Conservation (phyloP, 2,329 filamentous ascomycete genomes). For the Fusarium aywerte region DNA sequence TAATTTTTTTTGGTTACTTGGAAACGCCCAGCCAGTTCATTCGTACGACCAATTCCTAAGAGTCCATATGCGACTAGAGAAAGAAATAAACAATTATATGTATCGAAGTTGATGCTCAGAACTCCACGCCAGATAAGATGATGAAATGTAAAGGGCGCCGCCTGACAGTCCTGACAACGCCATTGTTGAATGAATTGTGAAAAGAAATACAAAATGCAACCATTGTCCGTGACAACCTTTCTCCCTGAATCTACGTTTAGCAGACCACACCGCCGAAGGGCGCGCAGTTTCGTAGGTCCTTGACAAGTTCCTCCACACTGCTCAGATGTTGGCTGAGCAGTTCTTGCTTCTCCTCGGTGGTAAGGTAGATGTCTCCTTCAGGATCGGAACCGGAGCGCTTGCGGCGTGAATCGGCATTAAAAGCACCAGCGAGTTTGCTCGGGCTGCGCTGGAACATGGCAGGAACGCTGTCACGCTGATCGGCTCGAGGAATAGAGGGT, state of each 20-base stretch:
- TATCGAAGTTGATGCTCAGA: constrained; percentile 35
- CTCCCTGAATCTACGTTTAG: constrained; percentile 41
- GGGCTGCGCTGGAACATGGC: constrained; percentile 72
- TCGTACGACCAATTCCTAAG: constrained; percentile 39
- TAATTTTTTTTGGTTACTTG: constrained; percentile 42
- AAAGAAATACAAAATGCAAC: constrained; percentile 2
- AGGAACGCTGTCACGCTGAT: constrained; percentile 58
- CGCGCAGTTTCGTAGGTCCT: constrained; percentile 82
- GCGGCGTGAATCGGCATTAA: constrained; percentile 53
- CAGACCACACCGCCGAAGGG: constrained; percentile 74
- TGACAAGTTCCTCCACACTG: constrained; percentile 86
- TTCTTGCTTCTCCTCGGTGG: constrained; percentile 83
- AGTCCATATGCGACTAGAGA: constrained; percentile 33
- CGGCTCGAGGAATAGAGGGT: constrained; percentile 65
- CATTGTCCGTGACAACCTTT: background rate
- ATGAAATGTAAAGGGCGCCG: constrained; percentile 25
- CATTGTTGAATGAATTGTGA: constrained; percentile 7
- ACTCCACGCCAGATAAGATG: constrained; percentile 41
- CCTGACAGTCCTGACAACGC: constrained; percentile 35
- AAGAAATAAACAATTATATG: constrained; percentile 36
- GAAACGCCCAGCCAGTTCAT: constrained; percentile 47
- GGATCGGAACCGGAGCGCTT: constrained; percentile 51
- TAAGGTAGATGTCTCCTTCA: constrained; percentile 59
- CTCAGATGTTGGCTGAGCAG: constrained; percentile 80
- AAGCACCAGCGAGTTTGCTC: constrained; percentile 72